These are phyloP conservation scores for Pichia eremophila DNA, from an alignment of 805 yeast genomes.

Conservation along the genomic window DNA sequence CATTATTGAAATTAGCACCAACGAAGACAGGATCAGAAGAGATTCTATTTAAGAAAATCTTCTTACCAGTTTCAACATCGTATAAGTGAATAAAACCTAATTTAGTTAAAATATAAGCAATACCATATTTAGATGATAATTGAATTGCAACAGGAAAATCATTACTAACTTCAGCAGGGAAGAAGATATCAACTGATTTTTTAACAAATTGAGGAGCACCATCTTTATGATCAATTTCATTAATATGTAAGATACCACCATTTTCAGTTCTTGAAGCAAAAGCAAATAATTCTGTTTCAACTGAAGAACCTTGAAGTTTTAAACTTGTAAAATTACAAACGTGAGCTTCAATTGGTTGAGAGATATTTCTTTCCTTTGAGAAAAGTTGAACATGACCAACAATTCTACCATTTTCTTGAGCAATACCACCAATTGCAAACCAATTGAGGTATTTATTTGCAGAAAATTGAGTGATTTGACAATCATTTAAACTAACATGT, in stretches of 20 bases:
- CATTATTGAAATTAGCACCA: conserved; percentile 61
- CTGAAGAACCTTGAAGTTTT: conserved; percentile 60
- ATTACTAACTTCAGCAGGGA: conserved; percentile 92
- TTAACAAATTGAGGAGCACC: conserved; percentile 77
- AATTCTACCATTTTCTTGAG: conserved; percentile 87
- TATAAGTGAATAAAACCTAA: conserved; percentile 94
- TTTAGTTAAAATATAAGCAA: conserved; percentile 83
- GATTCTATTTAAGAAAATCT: conserved; percentile 91
- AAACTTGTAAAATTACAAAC: conserved; percentile 83
- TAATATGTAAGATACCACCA: conserved; percentile 81
- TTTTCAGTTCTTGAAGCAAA: conserved; percentile 84
- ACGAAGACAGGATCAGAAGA: conserved; percentile 94
- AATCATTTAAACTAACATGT: conserved; percentile 66
- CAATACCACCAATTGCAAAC: conserved; percentile 93
- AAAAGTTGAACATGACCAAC: conserved; percentile 94
- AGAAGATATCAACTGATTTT: conserved; percentile 85
- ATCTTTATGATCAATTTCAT: conserved; percentile 91
- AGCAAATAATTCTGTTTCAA: conserved; percentile 80
- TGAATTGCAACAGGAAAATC: conserved; percentile 95
- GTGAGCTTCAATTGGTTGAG: conserved; percentile 97
- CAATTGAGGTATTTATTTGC: conserved; percentile 75
- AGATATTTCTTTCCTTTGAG: conserved; percentile 79
- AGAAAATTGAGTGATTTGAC: conserved; percentile 86
- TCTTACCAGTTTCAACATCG: conserved; percentile 86
- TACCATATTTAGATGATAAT: conserved; percentile 77